Evolutionary conservation across 305 asterid species (phyloP).

Genomic region (Lippia alba): DNA sequence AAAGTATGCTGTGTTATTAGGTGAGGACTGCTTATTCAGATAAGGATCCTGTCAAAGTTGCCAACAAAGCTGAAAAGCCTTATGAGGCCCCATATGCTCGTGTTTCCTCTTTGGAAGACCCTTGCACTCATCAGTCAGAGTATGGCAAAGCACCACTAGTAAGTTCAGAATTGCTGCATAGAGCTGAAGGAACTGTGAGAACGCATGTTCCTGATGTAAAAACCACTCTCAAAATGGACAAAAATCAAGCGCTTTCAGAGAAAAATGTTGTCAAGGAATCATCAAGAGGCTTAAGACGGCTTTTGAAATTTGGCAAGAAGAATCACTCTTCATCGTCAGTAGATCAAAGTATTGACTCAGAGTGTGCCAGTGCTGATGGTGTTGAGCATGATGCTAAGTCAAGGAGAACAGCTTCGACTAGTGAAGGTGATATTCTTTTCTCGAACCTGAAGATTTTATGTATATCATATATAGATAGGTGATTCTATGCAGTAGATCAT

Average conservation of each 20-base stretch:
- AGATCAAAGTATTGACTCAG: constrained; percentile 71
- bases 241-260: constrained; percentile 52
- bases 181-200: constrained; percentile 60
- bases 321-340: constrained; percentile 60
- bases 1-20: constrained; percentile 42
- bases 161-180: constrained; percentile 44
- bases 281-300: constrained; percentile 81
- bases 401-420: constrained; percentile 50
- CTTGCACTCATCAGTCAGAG: constrained; percentile 56
- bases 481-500: not conserved
- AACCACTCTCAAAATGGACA: constrained; percentile 46
- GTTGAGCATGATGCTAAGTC: constrained; percentile 48
- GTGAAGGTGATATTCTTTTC: constrained; percentile 66
- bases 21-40: constrained; percentile 46
- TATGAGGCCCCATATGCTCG: constrained; percentile 75
- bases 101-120: constrained; percentile 73
- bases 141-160: constrained; percentile 53
- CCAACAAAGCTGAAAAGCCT: constrained; percentile 47
- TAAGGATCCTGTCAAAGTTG: constrained; percentile 49
- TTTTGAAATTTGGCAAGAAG: constrained; percentile 88
- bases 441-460: constrained; percentile 26
- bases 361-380: constrained; percentile 53
- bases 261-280: constrained; percentile 66
- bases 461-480: constrained; percentile 7
- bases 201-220: constrained; percentile 51